Base-by-base conservation (phyloP, 2,329 filamentous ascomycete genomes). In the Apiospora rasikravindrae region DNA sequence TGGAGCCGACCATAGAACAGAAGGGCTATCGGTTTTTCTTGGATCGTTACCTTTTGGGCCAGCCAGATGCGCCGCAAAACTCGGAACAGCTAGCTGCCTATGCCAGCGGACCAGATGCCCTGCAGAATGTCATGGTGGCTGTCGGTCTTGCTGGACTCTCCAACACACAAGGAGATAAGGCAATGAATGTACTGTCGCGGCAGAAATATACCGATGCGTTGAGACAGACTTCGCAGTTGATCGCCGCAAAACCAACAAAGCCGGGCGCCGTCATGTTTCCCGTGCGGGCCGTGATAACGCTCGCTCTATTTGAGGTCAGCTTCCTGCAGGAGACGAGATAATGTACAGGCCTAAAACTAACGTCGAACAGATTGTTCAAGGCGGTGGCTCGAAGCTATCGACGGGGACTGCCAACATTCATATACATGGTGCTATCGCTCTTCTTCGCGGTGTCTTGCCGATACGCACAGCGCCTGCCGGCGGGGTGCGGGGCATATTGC, bases 291-390 rank as follows among this genome's bases (percentile, higher is more conserved):
- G 87, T 91, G 42, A 83, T 91, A 57, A 84, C 89, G 75, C 84
- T 92, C 74, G 88, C 89, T 67, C 83, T 91, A 78, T 92, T 89
- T 73, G 89, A 92, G 84, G 89, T 91, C 80, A 76, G 82, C 74
- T 22, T 67, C 16, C 13, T 49, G 66, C 66, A 26, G 57, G 37
- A 37, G 10, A 19, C 42, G 70, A 64, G 10, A 3, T 53, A n/a
- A 64, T n/a, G 13, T 64, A 61, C 1, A 24, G 45, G 29, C 69
- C 22, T 11, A 71, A 14, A 71, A 19, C 75, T 78, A 69, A 79
- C 74, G 8, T 26, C 57, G 24, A 67, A 24, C 45, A 81, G 80
- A 78, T 81, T 26, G 80, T 81, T 4, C 79, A 80, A 76, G 85
- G 86, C n/a, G 86, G 84, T 72, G 84, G 86, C 47, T 83, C 84